phyloP scores from a whole-genome alignment of 352 stramenopile species.

The Phytopythium boreale region DNA sequence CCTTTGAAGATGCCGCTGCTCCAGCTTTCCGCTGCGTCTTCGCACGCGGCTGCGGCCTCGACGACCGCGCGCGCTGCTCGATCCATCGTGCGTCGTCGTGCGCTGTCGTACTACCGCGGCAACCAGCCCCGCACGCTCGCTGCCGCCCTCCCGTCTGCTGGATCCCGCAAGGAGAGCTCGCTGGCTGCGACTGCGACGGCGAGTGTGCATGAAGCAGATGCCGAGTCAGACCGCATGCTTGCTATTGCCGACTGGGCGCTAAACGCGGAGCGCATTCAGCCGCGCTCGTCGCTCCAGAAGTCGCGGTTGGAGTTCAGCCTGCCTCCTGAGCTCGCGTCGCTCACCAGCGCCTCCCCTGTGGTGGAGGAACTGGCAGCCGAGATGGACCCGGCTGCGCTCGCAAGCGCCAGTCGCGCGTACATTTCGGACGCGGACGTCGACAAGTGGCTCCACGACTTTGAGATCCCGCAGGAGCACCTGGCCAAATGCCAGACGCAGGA shows the following conservation, averaged over 20 bases:
- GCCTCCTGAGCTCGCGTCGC: constrained; percentile 20
- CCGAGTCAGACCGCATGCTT: constrained; percentile 18
- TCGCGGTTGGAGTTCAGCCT: constrained; percentile 12
- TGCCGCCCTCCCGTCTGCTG: background rate
- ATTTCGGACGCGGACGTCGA: constrained; percentile 76
- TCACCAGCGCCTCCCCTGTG: background rate
- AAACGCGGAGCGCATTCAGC: constrained; percentile 44
- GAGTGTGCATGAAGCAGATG: constrained; percentile 10
- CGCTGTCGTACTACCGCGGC: constrained; percentile 6
- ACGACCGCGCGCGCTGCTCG: constrained; percentile 20
- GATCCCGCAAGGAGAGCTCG: constrained; percentile 26
- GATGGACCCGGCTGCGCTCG: constrained; percentile 9
- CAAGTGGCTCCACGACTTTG: constrained; percentile 62
- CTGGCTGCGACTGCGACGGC: constrained; percentile 14
- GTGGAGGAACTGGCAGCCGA: constrained; percentile 13
- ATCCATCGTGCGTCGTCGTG: constrained; percentile 14
- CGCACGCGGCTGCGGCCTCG: constrained; percentile 2
- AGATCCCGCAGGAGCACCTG: constrained; percentile 48
- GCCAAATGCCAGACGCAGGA: constrained; percentile 42
- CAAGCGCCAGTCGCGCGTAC: constrained; percentile 24
- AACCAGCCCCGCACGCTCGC: constrained; percentile 10
- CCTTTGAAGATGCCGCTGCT: background rate
- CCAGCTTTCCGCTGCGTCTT: constrained; percentile 11
- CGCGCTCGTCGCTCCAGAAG: constrained; percentile 40
- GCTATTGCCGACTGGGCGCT: constrained; percentile 58